Conservation (phyloP, 2,329 filamentous ascomycete genomes). For the Colletotrichum aenigma region DNA sequence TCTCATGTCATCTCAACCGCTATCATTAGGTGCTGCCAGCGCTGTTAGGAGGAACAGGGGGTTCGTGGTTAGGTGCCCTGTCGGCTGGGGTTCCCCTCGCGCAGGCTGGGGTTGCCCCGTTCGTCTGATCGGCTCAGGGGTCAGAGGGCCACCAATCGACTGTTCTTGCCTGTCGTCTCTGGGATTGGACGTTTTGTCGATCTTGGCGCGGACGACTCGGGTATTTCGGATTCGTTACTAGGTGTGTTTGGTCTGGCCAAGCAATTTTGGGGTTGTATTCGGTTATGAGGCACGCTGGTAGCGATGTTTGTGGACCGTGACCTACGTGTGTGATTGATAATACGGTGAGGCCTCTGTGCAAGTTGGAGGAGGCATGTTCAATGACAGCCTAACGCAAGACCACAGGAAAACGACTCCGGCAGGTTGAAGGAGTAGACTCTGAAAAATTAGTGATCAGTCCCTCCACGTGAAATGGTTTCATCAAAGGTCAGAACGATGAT, state of each 20-base stretch:
- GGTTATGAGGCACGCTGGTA: neutral
- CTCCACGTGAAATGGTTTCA: neutral
- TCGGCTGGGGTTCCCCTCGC: neutral
- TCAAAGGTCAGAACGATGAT: neutral
- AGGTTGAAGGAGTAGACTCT: fast-evolving
- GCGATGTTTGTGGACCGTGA: neutral
- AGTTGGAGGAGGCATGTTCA: neutral
- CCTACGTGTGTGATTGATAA: neutral
- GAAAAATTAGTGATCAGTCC: neutral
- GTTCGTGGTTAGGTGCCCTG: neutral
- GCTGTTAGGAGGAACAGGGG: neutral
- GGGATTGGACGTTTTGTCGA: neutral
- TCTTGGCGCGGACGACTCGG: neutral
- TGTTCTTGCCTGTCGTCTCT: neutral
- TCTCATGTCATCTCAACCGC: neutral
- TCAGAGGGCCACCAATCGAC: neutral
- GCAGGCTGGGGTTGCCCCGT: neutral
- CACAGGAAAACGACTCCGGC: neutral
- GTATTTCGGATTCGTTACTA: neutral
- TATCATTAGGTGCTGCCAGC: neutral
- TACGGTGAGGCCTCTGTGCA: neutral
- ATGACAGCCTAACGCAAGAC: fast-evolving
- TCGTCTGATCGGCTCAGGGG: neutral
- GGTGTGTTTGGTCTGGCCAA: neutral
- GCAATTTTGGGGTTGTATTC: neutral